Percentiles rank a stretch among this genome's conserved stretches.
Evolutionary conservation across 768 basidiomycete species (phyloP).

Genomic region (Suillus hirtellus): DNA sequence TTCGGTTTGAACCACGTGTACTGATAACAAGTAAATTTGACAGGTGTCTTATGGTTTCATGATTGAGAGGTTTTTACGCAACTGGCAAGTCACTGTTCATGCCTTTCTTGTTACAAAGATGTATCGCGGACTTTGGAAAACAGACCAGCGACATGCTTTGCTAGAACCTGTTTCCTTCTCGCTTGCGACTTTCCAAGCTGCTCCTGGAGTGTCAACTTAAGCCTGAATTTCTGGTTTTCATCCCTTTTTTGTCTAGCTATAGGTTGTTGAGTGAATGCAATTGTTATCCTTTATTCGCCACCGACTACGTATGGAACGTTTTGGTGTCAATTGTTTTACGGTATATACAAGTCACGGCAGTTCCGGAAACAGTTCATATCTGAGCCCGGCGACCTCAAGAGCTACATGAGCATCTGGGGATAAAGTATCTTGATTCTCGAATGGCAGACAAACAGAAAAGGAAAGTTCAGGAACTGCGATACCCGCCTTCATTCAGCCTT

Average conservation of each 20-base stretch:
- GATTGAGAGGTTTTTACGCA: conserved; percentile 6
- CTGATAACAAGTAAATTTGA: not conserved
- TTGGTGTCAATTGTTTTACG: not conserved
- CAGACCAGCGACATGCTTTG: not conserved
- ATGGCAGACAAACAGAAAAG: not conserved
- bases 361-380: not conserved
- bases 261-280: not conserved
- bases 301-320: not conserved
- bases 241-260: not conserved
- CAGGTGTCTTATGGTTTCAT: conserved; percentile 6
- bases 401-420: too few species aligned
- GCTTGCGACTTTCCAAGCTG: conserved; percentile 1
- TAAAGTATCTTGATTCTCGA: not conserved
- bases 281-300: not conserved
- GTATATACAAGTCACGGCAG: not conserved
- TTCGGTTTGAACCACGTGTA: not conserved
- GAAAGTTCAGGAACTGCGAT: not conserved
- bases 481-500: not conserved
- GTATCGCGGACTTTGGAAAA: conserved; percentile 6
- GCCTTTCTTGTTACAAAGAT: conserved; percentile 8
- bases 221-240: not conserved
- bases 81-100: conserved; percentile 5
- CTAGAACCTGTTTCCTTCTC: conserved; percentile 4
- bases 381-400: not conserved
- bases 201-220: not conserved